phyloP scores from a whole-genome alignment of 345 rosid genomes.

The Punica granatum region DNA sequence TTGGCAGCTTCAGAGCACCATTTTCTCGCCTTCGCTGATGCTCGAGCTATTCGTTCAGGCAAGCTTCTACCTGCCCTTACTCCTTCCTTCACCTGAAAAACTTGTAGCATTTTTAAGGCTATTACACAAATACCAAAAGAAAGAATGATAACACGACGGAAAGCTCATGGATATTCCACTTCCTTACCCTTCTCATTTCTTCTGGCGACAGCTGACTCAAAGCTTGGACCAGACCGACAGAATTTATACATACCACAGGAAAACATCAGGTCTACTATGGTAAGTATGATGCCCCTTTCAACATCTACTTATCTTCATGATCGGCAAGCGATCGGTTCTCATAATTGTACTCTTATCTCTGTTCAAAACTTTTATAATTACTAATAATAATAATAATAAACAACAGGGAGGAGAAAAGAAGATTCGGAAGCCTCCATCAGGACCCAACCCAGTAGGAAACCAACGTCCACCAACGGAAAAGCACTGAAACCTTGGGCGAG shows the following conservation, averaged over 20 bases:
- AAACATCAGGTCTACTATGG: neutral
- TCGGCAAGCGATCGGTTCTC: neutral
- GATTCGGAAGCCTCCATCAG: constrained; percentile 10
- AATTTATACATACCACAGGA: neutral
- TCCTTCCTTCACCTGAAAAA: neutral
- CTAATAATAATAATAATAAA: neutral
- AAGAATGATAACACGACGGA: no score
- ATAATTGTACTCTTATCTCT: neutral
- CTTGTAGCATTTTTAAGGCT: neutral
- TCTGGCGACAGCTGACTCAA: neutral
- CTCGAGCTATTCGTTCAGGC: neutral
- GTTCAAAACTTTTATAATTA: neutral
- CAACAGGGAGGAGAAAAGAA: constrained; percentile 5
- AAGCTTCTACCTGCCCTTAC: neutral
- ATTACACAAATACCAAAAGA: no score
- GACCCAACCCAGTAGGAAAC: constrained; percentile 14
- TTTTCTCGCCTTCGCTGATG: neutral
- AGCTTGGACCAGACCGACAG: neutral
- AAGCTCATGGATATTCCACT: no score
- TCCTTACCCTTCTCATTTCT: neutral
- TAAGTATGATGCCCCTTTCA: no score
- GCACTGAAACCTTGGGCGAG: neutral
- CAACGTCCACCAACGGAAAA: constrained; percentile 7
- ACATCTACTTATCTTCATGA: neutral
- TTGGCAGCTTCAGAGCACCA: neutral